Conservation (phyloP, 257 asterid genomes). For the Solanum gracilifrons region DNA sequence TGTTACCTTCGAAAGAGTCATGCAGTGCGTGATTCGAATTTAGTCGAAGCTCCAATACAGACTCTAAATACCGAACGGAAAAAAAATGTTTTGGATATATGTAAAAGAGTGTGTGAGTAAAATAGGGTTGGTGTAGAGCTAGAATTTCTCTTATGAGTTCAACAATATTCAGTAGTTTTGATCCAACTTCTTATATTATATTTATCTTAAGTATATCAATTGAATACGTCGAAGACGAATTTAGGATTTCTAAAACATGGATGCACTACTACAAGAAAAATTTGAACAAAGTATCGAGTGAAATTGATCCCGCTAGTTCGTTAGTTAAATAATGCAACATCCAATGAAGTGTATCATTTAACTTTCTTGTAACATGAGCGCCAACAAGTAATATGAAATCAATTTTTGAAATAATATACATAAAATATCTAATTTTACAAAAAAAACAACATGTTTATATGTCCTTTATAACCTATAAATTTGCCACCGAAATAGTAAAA, state of each 20-base stretch:
- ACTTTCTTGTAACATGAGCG: no score
- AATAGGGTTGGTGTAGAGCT: background rate
- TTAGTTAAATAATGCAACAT: no score
- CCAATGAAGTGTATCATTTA: no score
- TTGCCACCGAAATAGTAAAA: background rate
- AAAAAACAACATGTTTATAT: background rate
- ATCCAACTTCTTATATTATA: background rate
- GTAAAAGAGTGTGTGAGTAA: background rate
- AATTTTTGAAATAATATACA: no score
- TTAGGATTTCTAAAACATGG: background rate
- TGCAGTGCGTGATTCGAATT: no score
- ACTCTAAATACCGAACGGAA: no score
- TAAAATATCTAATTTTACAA: no score
- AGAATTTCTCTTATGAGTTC: background rate
- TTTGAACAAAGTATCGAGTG: no score
- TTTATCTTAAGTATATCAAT: background rate
- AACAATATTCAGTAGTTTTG: background rate
- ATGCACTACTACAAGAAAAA: background rate
- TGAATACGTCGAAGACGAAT: no score
- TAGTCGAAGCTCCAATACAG: accelerated
- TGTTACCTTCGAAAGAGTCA: no score
- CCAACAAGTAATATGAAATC: no score
- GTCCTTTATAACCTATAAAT: background rate
- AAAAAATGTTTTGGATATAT: background rate
- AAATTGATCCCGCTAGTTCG: background rate